phyloP scores from a whole-genome alignment of 306 rosid genomes.

The Mimosa bimucronata region DNA sequence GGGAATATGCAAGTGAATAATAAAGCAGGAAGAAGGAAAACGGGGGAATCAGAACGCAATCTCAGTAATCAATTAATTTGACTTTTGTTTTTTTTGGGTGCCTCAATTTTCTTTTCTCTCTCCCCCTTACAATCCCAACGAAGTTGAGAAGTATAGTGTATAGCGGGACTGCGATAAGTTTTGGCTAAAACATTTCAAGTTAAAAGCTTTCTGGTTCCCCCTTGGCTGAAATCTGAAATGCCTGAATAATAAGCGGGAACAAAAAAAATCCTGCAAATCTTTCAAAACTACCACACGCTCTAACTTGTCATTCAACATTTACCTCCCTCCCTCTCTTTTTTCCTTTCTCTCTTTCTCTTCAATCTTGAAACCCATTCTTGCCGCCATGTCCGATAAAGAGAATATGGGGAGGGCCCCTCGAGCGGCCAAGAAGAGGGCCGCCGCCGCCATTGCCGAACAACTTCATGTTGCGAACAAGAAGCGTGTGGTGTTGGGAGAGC shows the following conservation, averaged over 20 bases:
- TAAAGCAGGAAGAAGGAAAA: too few relatives aligned
- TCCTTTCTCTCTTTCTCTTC: conserved; percentile 35
- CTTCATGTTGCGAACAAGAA: conserved; percentile 44
- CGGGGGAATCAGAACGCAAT: not conserved
- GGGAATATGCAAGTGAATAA: not conserved
- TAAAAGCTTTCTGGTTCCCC: not conserved
- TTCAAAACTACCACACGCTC: conserved; percentile 11
- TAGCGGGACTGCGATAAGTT: not conserved
- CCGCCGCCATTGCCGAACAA: conserved; percentile 51
- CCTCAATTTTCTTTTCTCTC: not conserved
- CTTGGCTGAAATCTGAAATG: conserved; percentile 2
- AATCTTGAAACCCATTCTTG: conserved; percentile 31
- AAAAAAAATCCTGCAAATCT: not conserved
- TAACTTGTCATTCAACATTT: not conserved
- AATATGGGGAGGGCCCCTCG: conserved; percentile 50
- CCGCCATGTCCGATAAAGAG: conserved; percentile 32
- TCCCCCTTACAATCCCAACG: not conserved
- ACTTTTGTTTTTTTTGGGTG: not conserved
- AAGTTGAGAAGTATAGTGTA: too few relatives aligned
- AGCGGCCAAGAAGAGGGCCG: conserved; percentile 60
- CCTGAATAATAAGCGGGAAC: conserved; percentile 24
- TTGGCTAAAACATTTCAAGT: not conserved
- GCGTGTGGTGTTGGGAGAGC: conserved; percentile 77
- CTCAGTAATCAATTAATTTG: not conserved
- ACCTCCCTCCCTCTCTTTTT: too few relatives aligned